Evolutionary conservation across 169 alveolate genomes (phyloP).

Genomic region (Plasmodium vivax): DNA sequence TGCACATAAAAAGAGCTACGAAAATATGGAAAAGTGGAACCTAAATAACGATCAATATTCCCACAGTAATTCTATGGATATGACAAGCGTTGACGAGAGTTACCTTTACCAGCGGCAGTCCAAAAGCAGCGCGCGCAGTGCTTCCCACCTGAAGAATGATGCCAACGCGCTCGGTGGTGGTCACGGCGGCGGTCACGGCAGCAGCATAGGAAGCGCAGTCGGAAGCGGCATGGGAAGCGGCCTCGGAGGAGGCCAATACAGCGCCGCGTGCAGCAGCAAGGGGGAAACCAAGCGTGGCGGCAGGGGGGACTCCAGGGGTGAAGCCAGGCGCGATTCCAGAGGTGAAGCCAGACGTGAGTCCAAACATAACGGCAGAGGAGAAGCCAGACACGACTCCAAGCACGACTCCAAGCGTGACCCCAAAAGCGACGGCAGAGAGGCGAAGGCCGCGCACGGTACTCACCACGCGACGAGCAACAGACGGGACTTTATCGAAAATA

Average conservation of each 20-base stretch:
- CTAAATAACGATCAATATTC: conserved; percentile 41
- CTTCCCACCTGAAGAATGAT: conserved; percentile 9
- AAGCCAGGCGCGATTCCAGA: not conserved
- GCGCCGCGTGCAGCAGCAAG: not conserved
- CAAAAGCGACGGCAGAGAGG: not conserved
- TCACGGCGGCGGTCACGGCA: not conserved
- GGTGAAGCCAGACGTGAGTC: not conserved
- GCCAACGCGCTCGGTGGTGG: not conserved
- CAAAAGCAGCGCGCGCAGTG: conserved; percentile 12
- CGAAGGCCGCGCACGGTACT: not conserved
- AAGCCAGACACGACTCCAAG: not conserved
- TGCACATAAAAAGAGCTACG: conserved; percentile 8
- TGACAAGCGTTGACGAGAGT: not conserved
- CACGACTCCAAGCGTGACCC: not conserved
- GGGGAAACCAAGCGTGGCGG: not conserved
- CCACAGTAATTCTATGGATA: conserved; percentile 42
- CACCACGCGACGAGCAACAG: not conserved
- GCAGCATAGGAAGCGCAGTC: not conserved
- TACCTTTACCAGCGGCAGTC: not conserved
- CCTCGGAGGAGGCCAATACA: not conserved
- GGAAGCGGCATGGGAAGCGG: not conserved
- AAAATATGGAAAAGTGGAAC: conserved; percentile 40
- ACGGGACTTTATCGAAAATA: conserved; percentile 22
- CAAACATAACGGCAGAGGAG: not conserved
- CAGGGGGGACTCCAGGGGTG: not conserved